Conservation (phyloP, 2,329 filamentous ascomycete species). For the Lasiodiplodia sp. region DNA sequence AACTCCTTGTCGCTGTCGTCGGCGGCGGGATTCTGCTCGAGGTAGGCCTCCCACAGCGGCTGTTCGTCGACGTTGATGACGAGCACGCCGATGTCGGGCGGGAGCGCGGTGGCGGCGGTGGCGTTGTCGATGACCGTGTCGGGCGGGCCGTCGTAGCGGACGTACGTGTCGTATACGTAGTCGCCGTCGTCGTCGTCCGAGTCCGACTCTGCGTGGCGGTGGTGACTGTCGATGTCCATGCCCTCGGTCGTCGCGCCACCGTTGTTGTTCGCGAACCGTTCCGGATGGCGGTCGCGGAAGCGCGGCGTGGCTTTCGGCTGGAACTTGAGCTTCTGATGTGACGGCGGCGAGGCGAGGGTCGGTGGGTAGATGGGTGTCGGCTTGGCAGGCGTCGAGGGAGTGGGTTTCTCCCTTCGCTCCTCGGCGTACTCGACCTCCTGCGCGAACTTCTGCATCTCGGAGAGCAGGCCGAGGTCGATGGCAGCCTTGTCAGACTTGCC, state of each 20-base stretch:
- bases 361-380: not conserved
- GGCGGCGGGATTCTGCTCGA: constrained; percentile 61
- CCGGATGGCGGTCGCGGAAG: constrained; percentile 44
- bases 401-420: constrained; percentile 23
- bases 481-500: not conserved
- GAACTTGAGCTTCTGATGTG: constrained; percentile 40
- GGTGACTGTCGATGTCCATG: constrained; percentile 44
- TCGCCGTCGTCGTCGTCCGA: constrained; percentile 57
- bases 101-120: constrained; percentile 40
- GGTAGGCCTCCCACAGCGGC: constrained; percentile 62
- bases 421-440: constrained; percentile 40
- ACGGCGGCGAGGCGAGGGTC: constrained; percentile 15
- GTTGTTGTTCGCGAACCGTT: constrained; percentile 8
- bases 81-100: constrained; percentile 48
- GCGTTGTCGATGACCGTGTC: not conserved
- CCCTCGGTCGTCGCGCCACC: constrained; percentile 29
- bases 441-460: constrained; percentile 43
- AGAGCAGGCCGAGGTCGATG: constrained; percentile 36
- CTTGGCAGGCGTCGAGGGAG: not conserved
- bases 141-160: constrained; percentile 53
- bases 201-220: constrained; percentile 34
- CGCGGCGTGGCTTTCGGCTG: constrained; percentile 45
- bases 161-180: constrained; percentile 69
- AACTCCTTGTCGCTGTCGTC: constrained; percentile 51
- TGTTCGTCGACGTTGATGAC: constrained; percentile 60